phyloP scores from a whole-genome alignment of 805 yeast genomes.

The Vanderwaltozyma tropicalis region DNA sequence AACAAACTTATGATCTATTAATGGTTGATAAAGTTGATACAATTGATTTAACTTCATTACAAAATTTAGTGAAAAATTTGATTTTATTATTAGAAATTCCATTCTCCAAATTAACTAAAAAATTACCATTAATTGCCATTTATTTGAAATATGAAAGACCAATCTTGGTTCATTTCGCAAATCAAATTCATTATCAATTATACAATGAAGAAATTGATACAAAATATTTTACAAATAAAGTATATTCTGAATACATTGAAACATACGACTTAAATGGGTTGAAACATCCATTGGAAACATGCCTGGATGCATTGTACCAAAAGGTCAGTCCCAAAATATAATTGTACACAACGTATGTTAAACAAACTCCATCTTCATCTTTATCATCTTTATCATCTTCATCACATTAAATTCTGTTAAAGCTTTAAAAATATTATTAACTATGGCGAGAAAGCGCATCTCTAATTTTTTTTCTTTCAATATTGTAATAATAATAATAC shows the following conservation, averaged over 20 bases:
- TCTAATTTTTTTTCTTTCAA: too few relatives aligned
- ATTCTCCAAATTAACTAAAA: constrained; percentile 20
- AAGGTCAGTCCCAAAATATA: constrained; percentile 9
- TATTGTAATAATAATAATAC: too few relatives aligned
- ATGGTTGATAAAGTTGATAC: constrained; percentile 19
- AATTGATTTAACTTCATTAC: constrained; percentile 23
- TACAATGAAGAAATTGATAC: constrained; percentile 24
- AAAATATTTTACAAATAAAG: constrained; percentile 13
- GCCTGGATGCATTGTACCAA: constrained; percentile 23
- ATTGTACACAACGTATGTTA: neutral
- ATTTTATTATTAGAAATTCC: constrained; percentile 27
- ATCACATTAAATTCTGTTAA: too few relatives aligned
- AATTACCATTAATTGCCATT: constrained; percentile 20
- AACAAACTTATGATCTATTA: constrained; percentile 11
- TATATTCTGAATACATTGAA: constrained; percentile 15
- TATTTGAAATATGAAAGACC: constrained; percentile 20
- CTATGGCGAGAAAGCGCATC: too few relatives aligned
- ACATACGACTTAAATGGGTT: constrained; percentile 13
- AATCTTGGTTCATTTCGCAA: constrained; percentile 25
- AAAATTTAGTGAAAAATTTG: constrained; percentile 28
- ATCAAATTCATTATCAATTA: constrained; percentile 24
- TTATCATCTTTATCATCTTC: too few relatives aligned
- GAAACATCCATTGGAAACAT: constrained; percentile 19
- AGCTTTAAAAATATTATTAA: too few relatives aligned
- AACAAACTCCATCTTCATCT: too few relatives aligned